Evolutionary conservation across 768 basidiomycete species (phyloP).

Genomic region (Rhizopogon roseolus): DNA sequence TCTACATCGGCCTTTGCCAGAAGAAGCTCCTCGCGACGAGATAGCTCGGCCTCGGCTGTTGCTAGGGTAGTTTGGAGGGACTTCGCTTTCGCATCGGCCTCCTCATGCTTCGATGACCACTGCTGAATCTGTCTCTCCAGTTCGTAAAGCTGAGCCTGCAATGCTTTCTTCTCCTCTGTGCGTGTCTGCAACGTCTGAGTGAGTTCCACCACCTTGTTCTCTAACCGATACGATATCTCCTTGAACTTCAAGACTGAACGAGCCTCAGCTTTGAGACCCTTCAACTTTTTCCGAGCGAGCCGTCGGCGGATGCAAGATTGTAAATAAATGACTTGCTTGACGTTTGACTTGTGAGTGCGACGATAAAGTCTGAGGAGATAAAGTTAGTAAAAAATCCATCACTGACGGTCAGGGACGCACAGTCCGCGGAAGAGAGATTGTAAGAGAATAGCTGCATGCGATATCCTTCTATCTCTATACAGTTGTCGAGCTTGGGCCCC

Average conservation of each 20-base stretch:
- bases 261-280: conserved; percentile 81
- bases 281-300: conserved; percentile 81
- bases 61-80: conserved; percentile 68
- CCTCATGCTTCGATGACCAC: conserved; percentile 86
- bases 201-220: conserved; percentile 99
- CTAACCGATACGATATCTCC: conserved; percentile 94
- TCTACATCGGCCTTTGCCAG: conserved; percentile 76
- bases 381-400: conserved; percentile 3
- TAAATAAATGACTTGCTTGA: conserved; percentile 72
- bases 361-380: conserved; percentile 45
- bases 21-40: conserved; percentile 71
- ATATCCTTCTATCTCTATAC: conserved; percentile 51
- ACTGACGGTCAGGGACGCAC: conserved; percentile 43
- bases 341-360: conserved; percentile 50
- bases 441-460: conserved; percentile 62
- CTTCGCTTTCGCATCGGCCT: conserved; percentile 70
- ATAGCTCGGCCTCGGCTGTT: conserved; percentile 63
- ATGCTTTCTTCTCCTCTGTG: conserved; percentile 84
- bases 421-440: conserved; percentile 87
- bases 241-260: conserved; percentile 98
- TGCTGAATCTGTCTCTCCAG: conserved; percentile 83
- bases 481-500: conserved; percentile 64
- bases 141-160: conserved; percentile 68
- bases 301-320: conserved; percentile 92
- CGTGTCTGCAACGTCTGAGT: conserved; percentile 91